Base-by-base conservation (phyloP, 176 grass and related monocot species). In the Urochloa ruziziensis region DNA sequence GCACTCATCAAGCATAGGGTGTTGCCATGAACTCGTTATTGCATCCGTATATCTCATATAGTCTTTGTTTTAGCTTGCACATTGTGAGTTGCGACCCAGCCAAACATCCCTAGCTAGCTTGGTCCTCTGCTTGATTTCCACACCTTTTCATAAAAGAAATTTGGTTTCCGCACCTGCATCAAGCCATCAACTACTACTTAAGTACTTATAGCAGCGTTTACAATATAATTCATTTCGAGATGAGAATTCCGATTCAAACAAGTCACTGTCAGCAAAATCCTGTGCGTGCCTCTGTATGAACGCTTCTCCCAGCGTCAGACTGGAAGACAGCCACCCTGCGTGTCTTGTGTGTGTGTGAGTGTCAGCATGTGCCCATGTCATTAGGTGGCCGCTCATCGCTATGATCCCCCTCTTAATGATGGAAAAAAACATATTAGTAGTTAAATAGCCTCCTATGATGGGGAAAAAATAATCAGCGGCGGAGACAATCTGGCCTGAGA, bases 401-500 rank as follows among this genome's bases (percentile, higher is more conserved):
- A 27, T 27, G 39, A 46, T 27, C 67, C 3, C 24, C 13, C 32
- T 69, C 77, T 54, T 33, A 24, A 77, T 33, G 44, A 10, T n/a
- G n/a, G n/a, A n/a, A n/a, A n/a, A 27, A 40, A 39, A 14, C 53
- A 62, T 70, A 9, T 62, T 27, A 81, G 76, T 75, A 88, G 74
- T 48, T 29, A 74, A 62, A 79, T 3, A 34, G 10, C 62, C 14
- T 74, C 62, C 42, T 81, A 69, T 81, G 77, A 77, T 54, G 42
- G 14, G 36, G 48, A 7, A 16, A 12, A n/a, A 69, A 62, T 1
- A 52, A 51, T 80, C n/a, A 76, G 77, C 28, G n/a, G 37, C 8
- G 2, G 39, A 76, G 83, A 90, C 62, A 77, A 77, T 86, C 78
- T 77, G 64, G 63, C 83, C 70, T 86, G 85, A 77, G 83, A 77